Evolutionary conservation across 805 yeast genomes (phyloP).

Genomic region (Saturnispora zaruensis): DNA sequence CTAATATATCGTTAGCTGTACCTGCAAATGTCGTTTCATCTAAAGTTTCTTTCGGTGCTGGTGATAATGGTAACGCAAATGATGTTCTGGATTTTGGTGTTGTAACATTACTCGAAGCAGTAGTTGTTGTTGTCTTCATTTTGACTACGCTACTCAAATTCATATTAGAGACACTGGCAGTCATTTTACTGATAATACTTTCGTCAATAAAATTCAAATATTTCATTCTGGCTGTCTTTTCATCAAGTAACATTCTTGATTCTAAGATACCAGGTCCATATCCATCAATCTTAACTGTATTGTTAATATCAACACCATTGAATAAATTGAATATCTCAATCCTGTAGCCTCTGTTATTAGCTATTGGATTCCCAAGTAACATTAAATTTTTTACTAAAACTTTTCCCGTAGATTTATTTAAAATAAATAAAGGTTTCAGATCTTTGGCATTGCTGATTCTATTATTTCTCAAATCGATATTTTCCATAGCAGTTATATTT

Average conservation of each 20-base stretch:
- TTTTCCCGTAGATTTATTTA: conserved; percentile 15
- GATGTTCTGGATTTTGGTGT: conserved; percentile 2
- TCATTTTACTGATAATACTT: conserved; percentile 29
- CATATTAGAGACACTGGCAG: conserved; percentile 32
- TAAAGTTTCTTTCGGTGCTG: not conserved
- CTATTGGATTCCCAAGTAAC: conserved; percentile 33
- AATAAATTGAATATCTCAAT: conserved; percentile 47
- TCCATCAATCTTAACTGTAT: conserved; percentile 45
- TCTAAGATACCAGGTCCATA: conserved; percentile 57
- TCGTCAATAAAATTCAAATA: conserved; percentile 35
- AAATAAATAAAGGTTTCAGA: conserved; percentile 33
- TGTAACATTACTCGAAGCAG: conserved; percentile 12
- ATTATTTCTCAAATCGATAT: conserved; percentile 47
- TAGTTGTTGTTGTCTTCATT: conserved; percentile 14
- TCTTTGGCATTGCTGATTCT: conserved; percentile 30
- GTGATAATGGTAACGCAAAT: not conserved
- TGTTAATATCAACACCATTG: conserved; percentile 43
- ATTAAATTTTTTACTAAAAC: conserved; percentile 22
- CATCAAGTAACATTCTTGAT: conserved; percentile 43
- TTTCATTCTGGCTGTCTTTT: conserved; percentile 37
- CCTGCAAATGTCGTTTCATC: not conserved
- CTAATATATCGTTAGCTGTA: conserved; percentile 8
- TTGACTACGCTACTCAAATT: conserved; percentile 22
- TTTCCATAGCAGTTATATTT: conserved; percentile 34
- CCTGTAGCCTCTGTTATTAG: conserved; percentile 36